Conservation (phyloP, 2,329 filamentous ascomycete genomes). For the Diaporthe sp. region DNA sequence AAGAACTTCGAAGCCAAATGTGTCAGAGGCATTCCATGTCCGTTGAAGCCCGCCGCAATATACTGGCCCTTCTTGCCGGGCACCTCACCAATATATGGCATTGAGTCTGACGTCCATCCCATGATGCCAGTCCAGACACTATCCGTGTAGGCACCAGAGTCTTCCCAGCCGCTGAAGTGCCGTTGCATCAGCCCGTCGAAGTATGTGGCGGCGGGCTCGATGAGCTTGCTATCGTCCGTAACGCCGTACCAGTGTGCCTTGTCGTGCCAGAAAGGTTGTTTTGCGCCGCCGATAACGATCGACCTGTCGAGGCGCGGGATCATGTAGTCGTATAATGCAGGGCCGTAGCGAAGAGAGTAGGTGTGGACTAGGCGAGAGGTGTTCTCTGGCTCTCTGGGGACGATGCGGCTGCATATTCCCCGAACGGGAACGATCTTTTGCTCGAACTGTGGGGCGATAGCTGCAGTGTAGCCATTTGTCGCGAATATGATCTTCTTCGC, state of each 20-base stretch:
- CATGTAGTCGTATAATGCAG: slow-evolving; percentile 53
- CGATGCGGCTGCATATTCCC: slow-evolving; percentile 55
- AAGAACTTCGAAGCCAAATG: slow-evolving; percentile 24
- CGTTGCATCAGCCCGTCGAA: slow-evolving; percentile 64
- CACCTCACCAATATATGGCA: slow-evolving; percentile 30
- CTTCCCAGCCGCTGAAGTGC: slow-evolving; percentile 64
- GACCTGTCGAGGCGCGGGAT: slow-evolving; percentile 61
- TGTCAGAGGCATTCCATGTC: slow-evolving; percentile 35
- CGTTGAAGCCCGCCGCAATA: slow-evolving; percentile 57
- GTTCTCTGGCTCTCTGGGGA: background rate
- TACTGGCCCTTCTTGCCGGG: slow-evolving; percentile 37
- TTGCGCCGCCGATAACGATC: slow-evolving; percentile 55
- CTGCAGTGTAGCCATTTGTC: slow-evolving; percentile 77
- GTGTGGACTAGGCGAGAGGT: slow-evolving; percentile 45
- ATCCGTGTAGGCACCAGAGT: slow-evolving; percentile 52
- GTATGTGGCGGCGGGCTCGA: slow-evolving; percentile 58
- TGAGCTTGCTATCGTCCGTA: slow-evolving; percentile 59
- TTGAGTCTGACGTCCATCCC: slow-evolving; percentile 32
- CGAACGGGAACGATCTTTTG: slow-evolving; percentile 74
- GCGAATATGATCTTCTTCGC: slow-evolving; percentile 72
- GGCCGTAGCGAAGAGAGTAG: slow-evolving; percentile 47
- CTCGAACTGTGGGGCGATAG: slow-evolving; percentile 70
- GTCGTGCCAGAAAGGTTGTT: slow-evolving; percentile 50
- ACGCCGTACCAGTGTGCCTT: slow-evolving; percentile 60
- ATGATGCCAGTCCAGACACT: slow-evolving; percentile 53